phyloP scores from a whole-genome alignment of 768 basidiomycete genomes.

The Leccinum obscurum region DNA sequence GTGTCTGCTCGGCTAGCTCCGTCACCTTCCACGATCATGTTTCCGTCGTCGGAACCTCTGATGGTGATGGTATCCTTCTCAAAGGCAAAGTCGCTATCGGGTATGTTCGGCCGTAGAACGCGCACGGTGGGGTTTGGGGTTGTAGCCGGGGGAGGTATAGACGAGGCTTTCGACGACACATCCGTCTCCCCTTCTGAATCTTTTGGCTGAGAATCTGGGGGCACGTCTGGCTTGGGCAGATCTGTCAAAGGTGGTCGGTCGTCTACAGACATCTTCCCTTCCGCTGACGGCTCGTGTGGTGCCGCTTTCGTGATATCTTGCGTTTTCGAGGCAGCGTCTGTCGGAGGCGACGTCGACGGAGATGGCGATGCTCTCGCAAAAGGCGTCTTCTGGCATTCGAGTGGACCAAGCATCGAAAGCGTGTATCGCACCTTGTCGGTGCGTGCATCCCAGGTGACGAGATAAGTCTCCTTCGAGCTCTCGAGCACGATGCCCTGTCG shows the following conservation, averaged over 20 bases:
- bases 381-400: neutral
- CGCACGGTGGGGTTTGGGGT: conserved; percentile 3
- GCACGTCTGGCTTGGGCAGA: neutral
- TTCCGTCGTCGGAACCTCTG: conserved; percentile 11
- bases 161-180: neutral
- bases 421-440: conserved; percentile 18
- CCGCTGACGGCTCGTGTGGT: neutral
- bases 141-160: neutral
- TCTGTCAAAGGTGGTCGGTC: conserved; percentile 4
- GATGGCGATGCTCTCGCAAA: neutral
- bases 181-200: neutral
- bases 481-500: conserved; percentile 27
- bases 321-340: conserved; percentile 6
- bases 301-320: neutral
- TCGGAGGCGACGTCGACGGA: neutral
- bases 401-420: conserved; percentile 17
- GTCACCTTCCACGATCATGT: conserved; percentile 17
- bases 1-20: neutral
- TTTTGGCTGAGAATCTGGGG: conserved; percentile 1
- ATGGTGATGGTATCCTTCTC: conserved; percentile 22
- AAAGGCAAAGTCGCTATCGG: conserved; percentile 24
- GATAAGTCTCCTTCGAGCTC: conserved; percentile 22
- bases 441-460: conserved; percentile 16
- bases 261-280: neutral
- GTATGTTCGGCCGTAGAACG: conserved; percentile 21